Conservation (phyloP, 2,329 filamentous ascomycete genomes). For the Pleurostoma richardsiae region DNA sequence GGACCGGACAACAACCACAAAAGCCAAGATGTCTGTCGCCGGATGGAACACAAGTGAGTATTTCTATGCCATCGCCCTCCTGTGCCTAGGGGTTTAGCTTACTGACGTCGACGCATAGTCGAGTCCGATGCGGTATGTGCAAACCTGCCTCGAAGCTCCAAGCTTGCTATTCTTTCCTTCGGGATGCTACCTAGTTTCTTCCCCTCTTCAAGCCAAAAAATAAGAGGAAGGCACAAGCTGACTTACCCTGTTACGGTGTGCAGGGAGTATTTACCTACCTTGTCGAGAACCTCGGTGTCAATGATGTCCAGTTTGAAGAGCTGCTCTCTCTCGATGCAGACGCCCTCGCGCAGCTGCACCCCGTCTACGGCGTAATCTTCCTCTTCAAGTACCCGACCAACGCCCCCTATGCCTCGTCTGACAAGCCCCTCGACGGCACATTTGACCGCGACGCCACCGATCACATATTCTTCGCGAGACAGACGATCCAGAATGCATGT, state of each 20-base stretch:
- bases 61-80: not conserved
- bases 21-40: no score
- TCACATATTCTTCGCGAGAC: constrained; percentile 85
- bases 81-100: not conserved
- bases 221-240: no score
- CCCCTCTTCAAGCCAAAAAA: no score
- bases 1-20: no score
- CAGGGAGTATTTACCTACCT: constrained; percentile 96
- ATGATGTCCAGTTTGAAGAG: constrained; percentile 95
- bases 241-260: constrained; percentile 1
- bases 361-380: constrained; percentile 94
- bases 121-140: constrained; percentile 85
- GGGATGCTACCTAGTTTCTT: no score
- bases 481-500: constrained; percentile 98
- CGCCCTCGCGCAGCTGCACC: constrained; percentile 63
- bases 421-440: constrained; percentile 70
- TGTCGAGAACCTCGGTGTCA: constrained; percentile 84
- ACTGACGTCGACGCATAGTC: constrained; percentile 38
- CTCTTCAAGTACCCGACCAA: constrained; percentile 94
- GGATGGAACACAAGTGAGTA: constrained; percentile 87
- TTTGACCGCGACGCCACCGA: constrained; percentile 75
- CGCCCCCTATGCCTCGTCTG: constrained; percentile 51
- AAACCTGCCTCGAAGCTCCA: not conserved
- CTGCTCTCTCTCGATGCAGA: constrained; percentile 82
- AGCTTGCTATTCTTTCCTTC: no score